Conservation (phyloP, 176 grass and related monocot genomes). For the Leersia perrieri region DNA sequence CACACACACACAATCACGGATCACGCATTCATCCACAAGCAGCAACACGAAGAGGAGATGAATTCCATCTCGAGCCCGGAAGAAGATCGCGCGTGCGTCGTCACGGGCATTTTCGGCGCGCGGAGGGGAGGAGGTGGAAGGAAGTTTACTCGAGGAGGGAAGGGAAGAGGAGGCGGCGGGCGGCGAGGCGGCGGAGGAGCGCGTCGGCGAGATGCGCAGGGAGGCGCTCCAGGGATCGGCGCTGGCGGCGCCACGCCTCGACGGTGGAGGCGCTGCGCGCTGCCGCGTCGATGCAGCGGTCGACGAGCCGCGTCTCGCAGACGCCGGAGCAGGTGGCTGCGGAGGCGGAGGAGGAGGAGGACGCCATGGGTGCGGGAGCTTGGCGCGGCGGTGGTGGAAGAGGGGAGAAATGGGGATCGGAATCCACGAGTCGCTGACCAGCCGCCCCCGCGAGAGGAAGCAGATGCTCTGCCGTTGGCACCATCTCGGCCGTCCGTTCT, state of each 20-base stretch:
- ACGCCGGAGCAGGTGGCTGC: background rate
- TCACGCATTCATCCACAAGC: background rate
- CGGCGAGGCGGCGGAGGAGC: conserved; percentile 65
- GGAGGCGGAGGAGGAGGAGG: background rate
- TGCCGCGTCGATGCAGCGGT: conserved; percentile 65
- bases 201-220: conserved; percentile 64
- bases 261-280: conserved; percentile 42
- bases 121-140: background rate
- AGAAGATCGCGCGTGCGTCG: too few species aligned
- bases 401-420: background rate
- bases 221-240: conserved; percentile 76
- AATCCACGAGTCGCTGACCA: too few species aligned
- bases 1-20: too few species aligned
- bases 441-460: too few species aligned
- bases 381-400: background rate
- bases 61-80: background rate
- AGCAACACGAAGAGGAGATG: background rate
- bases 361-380: conserved; percentile 21
- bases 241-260: conserved; percentile 81
- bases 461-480: too few species aligned
- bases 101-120: background rate
- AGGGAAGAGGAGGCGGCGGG: conserved; percentile 62
- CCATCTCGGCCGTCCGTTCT: too few species aligned
- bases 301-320: conserved; percentile 29
- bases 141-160: conserved; percentile 74